Evolutionary conservation across 768 basidiomycete species (phyloP).

Genomic region (Naganishia kalamii): DNA sequence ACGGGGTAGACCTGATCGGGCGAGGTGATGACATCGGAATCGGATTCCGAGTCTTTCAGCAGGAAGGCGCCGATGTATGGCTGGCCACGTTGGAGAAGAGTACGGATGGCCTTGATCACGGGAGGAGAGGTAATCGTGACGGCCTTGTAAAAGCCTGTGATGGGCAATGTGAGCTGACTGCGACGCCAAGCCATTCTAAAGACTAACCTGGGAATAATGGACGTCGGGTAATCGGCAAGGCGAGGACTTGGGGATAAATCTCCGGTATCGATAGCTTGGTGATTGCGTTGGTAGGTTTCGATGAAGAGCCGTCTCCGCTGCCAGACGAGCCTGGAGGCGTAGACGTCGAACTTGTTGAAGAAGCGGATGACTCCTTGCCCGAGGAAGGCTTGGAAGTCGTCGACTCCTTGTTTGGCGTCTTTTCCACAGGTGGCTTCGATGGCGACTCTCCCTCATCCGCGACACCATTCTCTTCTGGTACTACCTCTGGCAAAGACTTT

Average conservation of each 20-base stretch:
- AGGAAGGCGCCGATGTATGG: slow-evolving; percentile 96
- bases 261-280: slow-evolving; percentile 82
- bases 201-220: slow-evolving; percentile 69
- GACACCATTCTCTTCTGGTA: slow-evolving; percentile 13
- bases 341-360: slow-evolving; percentile 14
- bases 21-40: slow-evolving; percentile 86
- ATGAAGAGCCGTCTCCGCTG: neutral
- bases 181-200: neutral
- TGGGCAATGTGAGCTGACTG: neutral
- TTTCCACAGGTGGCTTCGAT: neutral
- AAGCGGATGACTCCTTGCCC: neutral
- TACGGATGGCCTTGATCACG: slow-evolving; percentile 88
- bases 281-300: slow-evolving; percentile 28
- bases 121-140: slow-evolving; percentile 85
- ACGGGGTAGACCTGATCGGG: slow-evolving; percentile 81
- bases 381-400: slow-evolving; percentile 16
- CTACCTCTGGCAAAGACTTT: neutral
- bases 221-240: slow-evolving; percentile 86
- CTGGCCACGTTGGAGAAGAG: slow-evolving; percentile 93
- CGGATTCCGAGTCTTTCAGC: slow-evolving; percentile 85
- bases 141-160: slow-evolving; percentile 83
- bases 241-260: slow-evolving; percentile 85
- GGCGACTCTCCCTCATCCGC: slow-evolving; percentile 11
- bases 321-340: slow-evolving; percentile 12
- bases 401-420: neutral